These are phyloP conservation scores for Petunia hybrid DNA, from an alignment of 305 asterid genomes.

Conservation along the genomic window DNA sequence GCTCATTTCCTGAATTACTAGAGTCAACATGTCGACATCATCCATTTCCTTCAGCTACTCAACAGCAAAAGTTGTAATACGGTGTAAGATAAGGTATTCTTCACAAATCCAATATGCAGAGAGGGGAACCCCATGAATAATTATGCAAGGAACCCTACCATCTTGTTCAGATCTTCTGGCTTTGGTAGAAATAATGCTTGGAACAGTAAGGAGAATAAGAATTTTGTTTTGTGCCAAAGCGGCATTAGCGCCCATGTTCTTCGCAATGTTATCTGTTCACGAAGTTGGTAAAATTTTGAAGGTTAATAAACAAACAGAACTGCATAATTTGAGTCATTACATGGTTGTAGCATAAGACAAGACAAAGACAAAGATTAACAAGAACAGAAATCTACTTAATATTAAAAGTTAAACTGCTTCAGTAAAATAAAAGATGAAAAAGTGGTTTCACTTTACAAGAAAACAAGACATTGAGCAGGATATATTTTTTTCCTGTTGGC, in stretches of 20 bases:
- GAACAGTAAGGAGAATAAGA: slow-evolving; percentile 69
- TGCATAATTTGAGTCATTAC: slow-evolving; percentile 2
- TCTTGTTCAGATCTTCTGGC: slow-evolving; percentile 64
- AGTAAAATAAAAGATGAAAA: not conserved
- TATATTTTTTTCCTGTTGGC: not conserved
- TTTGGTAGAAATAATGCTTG: slow-evolving; percentile 88
- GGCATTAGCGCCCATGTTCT: slow-evolving; percentile 96
- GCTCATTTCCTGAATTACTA: slow-evolving; percentile 92
- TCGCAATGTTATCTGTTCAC: slow-evolving; percentile 69
- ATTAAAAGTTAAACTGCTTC: not conserved
- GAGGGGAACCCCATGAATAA: slow-evolving; percentile 28
- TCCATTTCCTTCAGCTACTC: slow-evolving; percentile 96
- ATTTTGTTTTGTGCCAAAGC: slow-evolving; percentile 91
- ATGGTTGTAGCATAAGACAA: not conserved
- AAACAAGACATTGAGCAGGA: slow-evolving; percentile 15
- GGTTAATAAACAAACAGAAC: not conserved
- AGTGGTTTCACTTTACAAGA: slow-evolving; percentile 4
- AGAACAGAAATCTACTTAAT: not conserved
- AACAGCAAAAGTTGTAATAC: slow-evolving; percentile 36
- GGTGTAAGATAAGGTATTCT: slow-evolving; percentile 25
- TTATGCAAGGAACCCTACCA: slow-evolving; percentile 53
- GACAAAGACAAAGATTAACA: not conserved
- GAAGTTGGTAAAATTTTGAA: slow-evolving; percentile 23
- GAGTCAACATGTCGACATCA: slow-evolving; percentile 89
- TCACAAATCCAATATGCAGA: slow-evolving; percentile 32